Evolutionary conservation across 768 basidiomycete species (phyloP), one percentile per base, ranked within the genome.

Genomic region (Pleurotus djamor): DNA sequence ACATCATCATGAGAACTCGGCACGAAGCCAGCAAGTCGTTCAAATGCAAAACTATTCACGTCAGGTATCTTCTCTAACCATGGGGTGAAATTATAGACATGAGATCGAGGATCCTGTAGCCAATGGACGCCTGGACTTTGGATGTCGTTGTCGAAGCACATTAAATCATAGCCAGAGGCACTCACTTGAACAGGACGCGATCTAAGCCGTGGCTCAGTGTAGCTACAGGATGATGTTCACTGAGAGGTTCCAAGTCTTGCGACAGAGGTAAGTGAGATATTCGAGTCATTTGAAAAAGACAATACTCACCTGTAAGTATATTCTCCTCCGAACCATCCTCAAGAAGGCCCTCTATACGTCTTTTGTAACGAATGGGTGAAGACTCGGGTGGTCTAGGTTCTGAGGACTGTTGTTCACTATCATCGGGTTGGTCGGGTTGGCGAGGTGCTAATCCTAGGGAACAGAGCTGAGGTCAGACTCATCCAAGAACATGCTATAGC

Each of bases 51-150:
- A 48, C 94, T 86, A 4, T 80, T 83, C 4, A 94, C 85, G 59
- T 83, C 76, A 0, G 95, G 93, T 48, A 99, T 83, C 1, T 72
- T 70, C 71, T 92, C 83, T 4, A 97, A 74, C 67, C 80, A 83
- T 3, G 86, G 83, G 0, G 86, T 71, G 68, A 94, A 98, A 67
- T 96, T 96, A 74, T 91, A 96, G 12, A 93, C 88, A 4, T 85
- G 80, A 0, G 94, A 91, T 14, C 91, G 80, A 0, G 93, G 91
- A 67, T 98, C 94, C 65, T 86, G 85, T 2, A 97, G 73, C 88
- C 92, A 92, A 65, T 94, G 92, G 0, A 96, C 88, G 8, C 92
- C 92, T 4, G 91, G 92, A 64, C 95, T 97, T n/a, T 5, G n/a
- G 60, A 59, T 49, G 61, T 59, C 34, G 59, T 60, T 36, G 21